These are phyloP conservation scores for Trypanosoma platydactyli DNA, from an alignment of 208 protist species.

Conservation along the genomic window DNA sequence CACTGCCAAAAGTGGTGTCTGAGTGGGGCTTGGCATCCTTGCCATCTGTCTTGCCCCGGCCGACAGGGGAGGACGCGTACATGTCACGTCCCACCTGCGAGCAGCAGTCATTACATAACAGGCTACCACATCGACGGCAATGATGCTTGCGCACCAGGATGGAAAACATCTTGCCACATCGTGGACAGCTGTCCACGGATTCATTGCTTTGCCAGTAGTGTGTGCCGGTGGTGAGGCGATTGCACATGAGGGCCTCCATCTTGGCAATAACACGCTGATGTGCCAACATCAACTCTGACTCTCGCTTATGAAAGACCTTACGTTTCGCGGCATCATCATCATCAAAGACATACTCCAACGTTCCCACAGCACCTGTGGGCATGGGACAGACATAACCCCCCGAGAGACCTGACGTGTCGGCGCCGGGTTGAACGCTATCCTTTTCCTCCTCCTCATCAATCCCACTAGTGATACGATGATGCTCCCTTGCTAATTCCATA, in stretches of 20 bases:
- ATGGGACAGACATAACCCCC: slow-evolving; percentile 7
- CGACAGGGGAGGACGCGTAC: slow-evolving; percentile 18
- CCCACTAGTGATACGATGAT: background rate
- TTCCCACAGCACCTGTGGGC: slow-evolving; percentile 1
- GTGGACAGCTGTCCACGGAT: slow-evolving; percentile 39
- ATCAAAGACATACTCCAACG: slow-evolving; percentile 27
- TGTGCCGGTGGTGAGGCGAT: slow-evolving; percentile 1
- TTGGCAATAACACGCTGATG: background rate
- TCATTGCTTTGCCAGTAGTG: slow-evolving; percentile 56
- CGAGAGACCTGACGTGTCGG: background rate
- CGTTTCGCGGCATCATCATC: slow-evolving; percentile 13
- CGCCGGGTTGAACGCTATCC: background rate
- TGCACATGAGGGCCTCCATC: background rate
- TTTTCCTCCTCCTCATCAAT: background rate
- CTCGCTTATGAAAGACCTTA: slow-evolving; percentile 8
- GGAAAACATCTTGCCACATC: slow-evolving; percentile 49
- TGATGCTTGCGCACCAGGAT: slow-evolving; percentile 52
- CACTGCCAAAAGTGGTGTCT: background rate
- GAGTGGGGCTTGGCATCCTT: background rate
- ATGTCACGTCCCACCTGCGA: slow-evolving; percentile 51
- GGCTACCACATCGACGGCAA: slow-evolving; percentile 69
- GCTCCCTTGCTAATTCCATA: background rate
- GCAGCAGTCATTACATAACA: slow-evolving; percentile 66
- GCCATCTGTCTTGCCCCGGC: background rate
- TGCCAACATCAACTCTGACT: slow-evolving; percentile 7